Base-by-base conservation (phyloP, 768 basidiomycete genomes). In the Xanthoconium stramineum region DNA sequence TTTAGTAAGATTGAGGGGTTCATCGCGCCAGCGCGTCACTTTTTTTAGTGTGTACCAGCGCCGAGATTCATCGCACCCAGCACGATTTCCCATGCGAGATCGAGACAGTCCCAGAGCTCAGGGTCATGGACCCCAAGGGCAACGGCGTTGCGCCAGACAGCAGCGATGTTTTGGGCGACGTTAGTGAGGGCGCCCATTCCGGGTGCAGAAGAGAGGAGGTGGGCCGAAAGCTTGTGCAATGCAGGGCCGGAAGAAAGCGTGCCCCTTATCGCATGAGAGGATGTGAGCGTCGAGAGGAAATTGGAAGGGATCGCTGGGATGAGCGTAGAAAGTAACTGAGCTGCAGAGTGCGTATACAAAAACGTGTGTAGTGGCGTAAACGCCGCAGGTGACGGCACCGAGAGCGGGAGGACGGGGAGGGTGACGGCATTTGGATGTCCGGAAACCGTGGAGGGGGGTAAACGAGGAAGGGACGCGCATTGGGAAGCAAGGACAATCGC, bases 91-190 rank as follows among this genome's bases (percentile, higher is more conserved):
- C 88, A 92, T 42, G 83, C 80, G 40, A 80, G 67, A 56, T 89
- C 85, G 56, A 92, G 78, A 19, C 78, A 77, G 24, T 78, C 76
- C 88, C 88, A 92, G 43, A 91, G 72, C 20, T 74, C 74, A 35
- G 81, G 78, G 60, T 90, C 85, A 50, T 78, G 80, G 2, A 91
- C 69, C 4, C 88, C 88, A n/a, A 92, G 75, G 20, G 81, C 80
- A 56, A 83, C 84, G 3, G 79, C 80, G 65, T 91, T 91, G 55
- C 80, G 76, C 87, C 88, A 92, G 33, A 91, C 68, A 8, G 85
- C 88, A 53, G 84, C 79, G 37, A 89, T 78, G 36, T 66, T 72
- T 50, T 74, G 69, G 6, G 79, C 72, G 51, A 80, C 75, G 38
- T 74, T 72, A 45, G 86, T 69, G 9, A 90, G 74, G 14, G 76